Percentiles rank a stretch among this genome's conserved stretches.
phyloP scores from a whole-genome alignment of 352 stramenopile species.

The Detonula confervacea region DNA sequence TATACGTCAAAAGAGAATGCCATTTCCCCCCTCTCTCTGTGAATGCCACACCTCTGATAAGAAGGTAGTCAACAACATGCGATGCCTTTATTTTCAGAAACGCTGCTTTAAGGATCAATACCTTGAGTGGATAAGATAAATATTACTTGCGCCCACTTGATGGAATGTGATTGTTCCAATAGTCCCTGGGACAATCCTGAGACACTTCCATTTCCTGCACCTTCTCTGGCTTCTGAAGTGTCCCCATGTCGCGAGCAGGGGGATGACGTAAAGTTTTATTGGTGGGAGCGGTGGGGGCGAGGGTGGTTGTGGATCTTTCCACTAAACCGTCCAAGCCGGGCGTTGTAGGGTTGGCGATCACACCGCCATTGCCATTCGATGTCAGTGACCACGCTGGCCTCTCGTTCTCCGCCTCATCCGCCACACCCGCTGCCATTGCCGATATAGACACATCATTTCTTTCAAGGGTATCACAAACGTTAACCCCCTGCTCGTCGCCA shows the following conservation, averaged over 20 bases:
- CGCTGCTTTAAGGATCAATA: conserved; percentile 1
- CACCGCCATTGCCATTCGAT: neutral
- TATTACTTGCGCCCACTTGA: neutral
- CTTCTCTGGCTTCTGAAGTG: conserved; percentile 3
- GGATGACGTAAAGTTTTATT: neutral
- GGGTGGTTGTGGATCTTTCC: neutral
- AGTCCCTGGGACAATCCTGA: neutral
- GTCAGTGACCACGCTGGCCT: neutral
- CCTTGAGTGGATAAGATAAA: conserved; percentile 7
- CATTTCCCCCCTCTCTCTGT: neutral
- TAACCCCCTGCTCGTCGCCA: neutral
- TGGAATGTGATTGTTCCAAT: neutral
- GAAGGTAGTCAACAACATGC: conserved; percentile 6
- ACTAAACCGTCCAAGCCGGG: neutral
- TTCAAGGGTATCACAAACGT: neutral
- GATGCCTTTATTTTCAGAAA: conserved; percentile 2
- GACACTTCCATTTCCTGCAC: conserved; percentile 3
- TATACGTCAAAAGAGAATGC: neutral
- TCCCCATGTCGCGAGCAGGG: neutral
- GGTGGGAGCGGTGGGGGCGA: neutral
- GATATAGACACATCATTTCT: neutral
- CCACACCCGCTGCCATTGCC: neutral
- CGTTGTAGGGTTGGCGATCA: neutral
- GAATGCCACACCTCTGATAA: neutral
- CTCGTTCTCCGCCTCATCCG: neutral